Base-by-base conservation (phyloP, 805 yeast species). In the Sugiyamaella smithiae region DNA sequence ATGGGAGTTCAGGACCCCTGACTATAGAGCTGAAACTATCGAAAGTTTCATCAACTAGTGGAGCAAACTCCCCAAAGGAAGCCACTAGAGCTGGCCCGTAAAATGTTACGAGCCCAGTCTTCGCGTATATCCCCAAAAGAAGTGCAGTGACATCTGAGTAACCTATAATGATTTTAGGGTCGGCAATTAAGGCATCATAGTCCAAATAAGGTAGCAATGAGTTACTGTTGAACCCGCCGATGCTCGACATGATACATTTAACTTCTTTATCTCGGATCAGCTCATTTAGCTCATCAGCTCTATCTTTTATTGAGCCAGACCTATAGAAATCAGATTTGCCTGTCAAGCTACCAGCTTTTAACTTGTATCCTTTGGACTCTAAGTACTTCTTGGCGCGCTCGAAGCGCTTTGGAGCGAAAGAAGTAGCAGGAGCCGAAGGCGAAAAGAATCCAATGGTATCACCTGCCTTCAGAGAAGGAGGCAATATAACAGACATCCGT, bases 311-410 rank as follows among this genome's bases (percentile, higher is more conserved):
- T 12, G 38, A 16, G 3, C 38, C 38, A 35, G 38, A 35, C 22
- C 38, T 14, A 35, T 35, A 35, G 5, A 19, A 16, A 19, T 35
- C 38, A 19, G 22, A 16, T 17, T 49, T 22, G 24, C 43, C 47
- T 32, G 49, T 43, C 16, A 45, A 31, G n/a, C 23, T 14, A 9
- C 52, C 52, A n/a, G 50, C 49, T 2, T 16, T 35, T 19, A 35
- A 20, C 20, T 35, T 35, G 38, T 16, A 35, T 5, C 38, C 38
- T 5, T 19, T 14, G 12, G 38, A 35, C 16, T 35, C 22, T 4
- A 35, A 20, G 22, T 35, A 35, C 22, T 3, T 16, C 16, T 35
- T 35, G 19, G 38, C 38, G 5, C 38, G 19, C 8, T 35, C 38
- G 8, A 35, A 35, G 9, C 38, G 20, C 9, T 14, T 16, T 3